These are phyloP conservation scores for Diaporthe citrichinensis DNA, from an alignment of 2,329 filamentous ascomycete genomes.

Conservation along the genomic window DNA sequence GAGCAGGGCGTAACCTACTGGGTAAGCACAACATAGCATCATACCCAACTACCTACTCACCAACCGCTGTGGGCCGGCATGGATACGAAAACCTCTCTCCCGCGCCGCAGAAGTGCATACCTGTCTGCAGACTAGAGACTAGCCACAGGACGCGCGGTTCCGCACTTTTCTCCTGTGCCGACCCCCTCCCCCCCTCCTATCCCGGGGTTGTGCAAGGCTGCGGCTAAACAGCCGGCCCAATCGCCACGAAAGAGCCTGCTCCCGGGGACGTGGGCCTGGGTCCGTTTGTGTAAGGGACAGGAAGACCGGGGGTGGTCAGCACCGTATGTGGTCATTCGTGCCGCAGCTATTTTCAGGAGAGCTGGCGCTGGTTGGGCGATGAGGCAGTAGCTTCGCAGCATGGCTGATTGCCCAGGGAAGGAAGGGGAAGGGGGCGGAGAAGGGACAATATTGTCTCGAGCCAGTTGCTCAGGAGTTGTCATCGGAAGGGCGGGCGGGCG, in stretches of 20 bases:
- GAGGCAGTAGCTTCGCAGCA: not conserved
- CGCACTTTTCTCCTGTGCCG: not conserved
- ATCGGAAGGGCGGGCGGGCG: not conserved
- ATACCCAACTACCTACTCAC: not conserved
- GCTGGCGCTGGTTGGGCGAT: not conserved
- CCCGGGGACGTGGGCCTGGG: conserved; percentile 33
- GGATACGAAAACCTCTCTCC: not conserved
- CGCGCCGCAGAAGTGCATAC: not conserved
- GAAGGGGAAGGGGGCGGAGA: too few relatives aligned
- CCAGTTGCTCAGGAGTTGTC: not conserved
- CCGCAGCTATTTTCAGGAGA: not conserved
- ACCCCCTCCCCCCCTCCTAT: too few relatives aligned
- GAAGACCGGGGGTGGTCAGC: conserved; percentile 24
- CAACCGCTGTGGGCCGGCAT: not conserved
- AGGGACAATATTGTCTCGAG: not conserved
- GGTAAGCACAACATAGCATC: not conserved
- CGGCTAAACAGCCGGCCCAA: conserved; percentile 3
- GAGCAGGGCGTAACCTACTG: not conserved
- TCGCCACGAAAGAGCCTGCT: not conserved
- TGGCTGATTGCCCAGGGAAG: not conserved
- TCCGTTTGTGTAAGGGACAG: not conserved
- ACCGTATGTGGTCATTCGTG: conserved; percentile 16
- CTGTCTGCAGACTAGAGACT: not conserved
- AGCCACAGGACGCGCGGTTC: not conserved
- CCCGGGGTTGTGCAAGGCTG: not conserved